Conservation (phyloP, 208 protist species). For the Trypanosoma boissoni region DNA sequence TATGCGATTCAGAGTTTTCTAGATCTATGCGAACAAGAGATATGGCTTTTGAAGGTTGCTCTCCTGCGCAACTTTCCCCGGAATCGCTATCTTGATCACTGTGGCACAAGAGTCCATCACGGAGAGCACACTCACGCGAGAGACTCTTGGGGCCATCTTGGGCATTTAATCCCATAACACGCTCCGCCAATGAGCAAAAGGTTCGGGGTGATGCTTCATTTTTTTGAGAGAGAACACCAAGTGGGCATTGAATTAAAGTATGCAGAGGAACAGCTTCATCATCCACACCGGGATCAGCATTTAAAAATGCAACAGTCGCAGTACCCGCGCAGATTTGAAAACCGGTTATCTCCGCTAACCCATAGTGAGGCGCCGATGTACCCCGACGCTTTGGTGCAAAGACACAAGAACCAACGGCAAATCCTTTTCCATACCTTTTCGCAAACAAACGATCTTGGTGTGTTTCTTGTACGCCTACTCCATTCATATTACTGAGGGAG, state of each 20-base stretch:
- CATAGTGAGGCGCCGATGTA: slow-evolving; percentile 14
- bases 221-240: slow-evolving; percentile 23
- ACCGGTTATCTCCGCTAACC: slow-evolving; percentile 62
- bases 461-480: too few relatives aligned
- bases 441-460: neutral
- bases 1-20: too few relatives aligned
- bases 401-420: slow-evolving; percentile 15
- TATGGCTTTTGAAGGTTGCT: too few relatives aligned
- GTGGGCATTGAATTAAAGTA: slow-evolving; percentile 56
- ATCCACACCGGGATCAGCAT: slow-evolving; percentile 61
- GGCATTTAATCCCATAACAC: slow-evolving; percentile 22
- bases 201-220: neutral
- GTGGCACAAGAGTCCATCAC: neutral
- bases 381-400: slow-evolving; percentile 18
- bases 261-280: slow-evolving; percentile 66
- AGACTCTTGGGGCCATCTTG: slow-evolving; percentile 14
- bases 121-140: neutral
- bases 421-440: neutral
- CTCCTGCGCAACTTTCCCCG: neutral
- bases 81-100: neutral
- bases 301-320: slow-evolving; percentile 58
- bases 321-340: slow-evolving; percentile 58
- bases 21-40: too few relatives aligned
- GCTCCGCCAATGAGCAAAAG: slow-evolving; percentile 37
- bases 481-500: too few relatives aligned